A percentile compares a stretch with the other conserved stretches of the same genome.
Conservation (phyloP, 768 basidiomycete species). For the Mycena olivaceomarginata region DNA sequence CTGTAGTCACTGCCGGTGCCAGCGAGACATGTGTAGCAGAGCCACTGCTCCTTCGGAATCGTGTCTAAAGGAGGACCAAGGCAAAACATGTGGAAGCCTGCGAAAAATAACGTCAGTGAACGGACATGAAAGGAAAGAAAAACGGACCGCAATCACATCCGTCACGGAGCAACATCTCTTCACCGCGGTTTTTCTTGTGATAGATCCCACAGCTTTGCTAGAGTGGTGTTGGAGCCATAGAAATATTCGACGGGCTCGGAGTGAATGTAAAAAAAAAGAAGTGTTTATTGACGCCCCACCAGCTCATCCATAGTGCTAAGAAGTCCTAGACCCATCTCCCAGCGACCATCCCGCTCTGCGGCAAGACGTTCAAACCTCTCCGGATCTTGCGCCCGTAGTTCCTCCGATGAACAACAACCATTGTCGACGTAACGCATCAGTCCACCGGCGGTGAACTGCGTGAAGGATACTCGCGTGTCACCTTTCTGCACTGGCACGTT, state of each 20-base stretch:
- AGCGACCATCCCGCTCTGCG: no score
- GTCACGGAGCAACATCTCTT: conserved; percentile 95
- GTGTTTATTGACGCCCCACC: no score
- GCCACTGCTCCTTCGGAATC: conserved; percentile 97
- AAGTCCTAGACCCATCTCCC: no score
- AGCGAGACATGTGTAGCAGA: conserved; percentile 93
- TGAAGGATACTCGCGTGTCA: conserved; percentile 48
- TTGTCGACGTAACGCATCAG: conserved; percentile 52
- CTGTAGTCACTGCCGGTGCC: conserved; percentile 97
- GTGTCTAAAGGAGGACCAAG: conserved; percentile 91
- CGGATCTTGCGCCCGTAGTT: not conserved
- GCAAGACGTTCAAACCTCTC: not conserved
- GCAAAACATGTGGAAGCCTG: conserved; percentile 98
- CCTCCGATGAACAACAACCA: conserved; percentile 37
- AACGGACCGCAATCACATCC: conserved; percentile 86
- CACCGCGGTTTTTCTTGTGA: conserved; percentile 89
- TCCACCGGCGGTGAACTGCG: conserved; percentile 51
- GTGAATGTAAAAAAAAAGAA: no score
- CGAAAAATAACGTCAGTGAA: conserved; percentile 11
- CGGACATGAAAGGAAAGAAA: conserved; percentile 51
- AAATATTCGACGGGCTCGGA: conserved; percentile 35
- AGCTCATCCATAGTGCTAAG: no score
- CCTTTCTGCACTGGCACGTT: conserved; percentile 47
- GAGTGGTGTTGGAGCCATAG: conserved; percentile 47
- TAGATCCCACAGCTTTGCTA: conserved; percentile 96